Evolutionary conservation across 2,329 filamentous ascomycete species (phyloP).

Genomic region (Fusarium circinatum): DNA sequence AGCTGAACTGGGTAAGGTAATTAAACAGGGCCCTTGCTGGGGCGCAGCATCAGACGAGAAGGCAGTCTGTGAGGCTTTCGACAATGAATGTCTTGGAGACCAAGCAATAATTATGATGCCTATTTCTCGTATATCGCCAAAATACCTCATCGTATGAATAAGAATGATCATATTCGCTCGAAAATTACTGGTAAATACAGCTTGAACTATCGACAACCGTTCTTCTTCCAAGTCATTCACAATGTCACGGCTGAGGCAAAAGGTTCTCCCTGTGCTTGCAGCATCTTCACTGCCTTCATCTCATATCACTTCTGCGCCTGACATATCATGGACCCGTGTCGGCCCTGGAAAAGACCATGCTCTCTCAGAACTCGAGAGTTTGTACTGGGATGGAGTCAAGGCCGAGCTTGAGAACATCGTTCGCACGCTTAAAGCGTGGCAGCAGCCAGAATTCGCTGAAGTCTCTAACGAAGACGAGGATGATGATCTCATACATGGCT

Average conservation of each 20-base stretch:
- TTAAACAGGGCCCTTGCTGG: slow-evolving; percentile 10
- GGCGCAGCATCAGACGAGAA: slow-evolving; percentile 26
- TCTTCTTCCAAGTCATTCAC: neutral
- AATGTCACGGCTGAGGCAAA: slow-evolving; percentile 31
- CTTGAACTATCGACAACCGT: neutral
- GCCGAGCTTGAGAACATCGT: slow-evolving; percentile 39
- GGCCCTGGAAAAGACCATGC: slow-evolving; percentile 28
- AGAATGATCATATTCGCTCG: neutral
- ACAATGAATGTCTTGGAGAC: neutral
- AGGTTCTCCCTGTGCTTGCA: slow-evolving; percentile 24
- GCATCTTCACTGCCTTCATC: slow-evolving; percentile 6
- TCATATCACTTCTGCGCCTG: slow-evolving; percentile 24
- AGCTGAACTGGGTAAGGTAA: slow-evolving; percentile 6
- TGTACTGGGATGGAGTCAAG: slow-evolving; percentile 39
- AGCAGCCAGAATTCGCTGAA: slow-evolving; percentile 23
- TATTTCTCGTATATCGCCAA: neutral
- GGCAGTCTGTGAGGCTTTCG: slow-evolving; percentile 14
- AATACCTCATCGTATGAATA: neutral
- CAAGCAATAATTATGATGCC: neutral
- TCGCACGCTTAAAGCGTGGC: slow-evolving; percentile 36
- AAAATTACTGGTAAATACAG: neutral
- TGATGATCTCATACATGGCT: slow-evolving; percentile 30
- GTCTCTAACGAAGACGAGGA: slow-evolving; percentile 29
- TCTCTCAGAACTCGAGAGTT: slow-evolving; percentile 23
- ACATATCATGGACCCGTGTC: slow-evolving; percentile 24